A percentile compares a stretch with the other conserved stretches of the same genome.
Evolutionary conservation across 75 land plant genomes (phyloP).

Genomic region (Ceratopteris richardii): DNA sequence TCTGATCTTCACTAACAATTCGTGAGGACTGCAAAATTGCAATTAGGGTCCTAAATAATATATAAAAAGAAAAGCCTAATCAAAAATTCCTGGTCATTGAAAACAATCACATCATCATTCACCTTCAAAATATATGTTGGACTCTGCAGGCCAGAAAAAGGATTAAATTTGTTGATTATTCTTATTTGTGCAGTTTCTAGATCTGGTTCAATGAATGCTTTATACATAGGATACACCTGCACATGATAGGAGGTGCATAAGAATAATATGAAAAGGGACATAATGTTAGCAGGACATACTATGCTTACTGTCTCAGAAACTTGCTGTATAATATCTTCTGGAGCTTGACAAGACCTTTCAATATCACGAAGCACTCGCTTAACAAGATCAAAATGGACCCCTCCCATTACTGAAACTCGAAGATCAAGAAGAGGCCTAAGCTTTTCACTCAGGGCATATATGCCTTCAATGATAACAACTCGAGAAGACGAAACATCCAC

Average conservation of each 20-base stretch:
- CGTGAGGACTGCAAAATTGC: constrained; percentile 22
- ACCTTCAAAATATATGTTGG: constrained; percentile 37
- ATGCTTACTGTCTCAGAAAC: constrained; percentile 31
- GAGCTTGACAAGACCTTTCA: constrained; percentile 29
- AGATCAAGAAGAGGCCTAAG: constrained; percentile 30
- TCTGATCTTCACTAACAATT: constrained; percentile 24
- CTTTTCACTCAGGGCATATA: constrained; percentile 33
- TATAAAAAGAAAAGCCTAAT: background rate
- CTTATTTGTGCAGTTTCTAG: constrained; percentile 33
- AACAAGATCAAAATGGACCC: constrained; percentile 41
- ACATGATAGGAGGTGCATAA: background rate
- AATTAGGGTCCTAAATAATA: background rate
- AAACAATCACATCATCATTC: background rate
- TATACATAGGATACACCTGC: constrained; percentile 43
- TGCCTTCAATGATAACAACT: constrained; percentile 34
- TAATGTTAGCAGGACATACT: background rate
- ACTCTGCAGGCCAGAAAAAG: constrained; percentile 36
- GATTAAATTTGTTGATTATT: constrained; percentile 35
- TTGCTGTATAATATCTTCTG: constrained; percentile 32
- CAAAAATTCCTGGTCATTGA: background rate
- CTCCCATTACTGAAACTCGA: constrained; percentile 36
- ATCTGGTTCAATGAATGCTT: constrained; percentile 35
- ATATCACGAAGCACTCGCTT: constrained; percentile 38
- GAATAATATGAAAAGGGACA: background rate
- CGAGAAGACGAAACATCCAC: constrained; percentile 21